Percentiles rank a stretch among this genome's conserved stretches.
Evolutionary conservation across 495 filamentous ascomycete genomes (phyloP).

Genomic region (Neurospora pannonica): DNA sequence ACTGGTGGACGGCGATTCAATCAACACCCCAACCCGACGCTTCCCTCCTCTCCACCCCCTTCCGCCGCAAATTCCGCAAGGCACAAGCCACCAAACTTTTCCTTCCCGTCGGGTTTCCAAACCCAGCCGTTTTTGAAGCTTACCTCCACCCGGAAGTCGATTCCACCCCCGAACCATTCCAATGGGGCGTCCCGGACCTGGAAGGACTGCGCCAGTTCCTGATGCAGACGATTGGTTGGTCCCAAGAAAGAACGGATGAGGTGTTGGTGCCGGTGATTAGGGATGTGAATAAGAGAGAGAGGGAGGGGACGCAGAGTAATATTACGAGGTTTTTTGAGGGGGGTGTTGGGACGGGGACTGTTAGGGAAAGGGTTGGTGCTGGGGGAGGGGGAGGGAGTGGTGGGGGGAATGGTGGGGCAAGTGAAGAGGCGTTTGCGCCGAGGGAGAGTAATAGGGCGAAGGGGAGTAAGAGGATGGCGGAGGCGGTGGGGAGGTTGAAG

Average conservation of each 20-base stretch:
- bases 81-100: conserved; percentile 71
- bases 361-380: neutral
- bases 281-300: conserved; percentile 81
- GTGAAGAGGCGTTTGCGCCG: conserved; percentile 65
- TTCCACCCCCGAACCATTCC: conserved; percentile 61
- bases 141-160: conserved; percentile 86
- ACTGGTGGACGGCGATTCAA: conserved; percentile 83
- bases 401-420: neutral
- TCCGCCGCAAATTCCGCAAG: conserved; percentile 76
- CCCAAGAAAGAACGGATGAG: conserved; percentile 81
- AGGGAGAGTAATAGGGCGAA: conserved; percentile 44
- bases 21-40: conserved; percentile 41
- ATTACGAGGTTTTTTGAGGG: conserved; percentile 79
- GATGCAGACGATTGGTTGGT: conserved; percentile 92
- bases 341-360: conserved; percentile 26
- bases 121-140: conserved; percentile 57
- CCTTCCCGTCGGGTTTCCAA: conserved; percentile 68
- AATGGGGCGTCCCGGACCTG: conserved; percentile 92
- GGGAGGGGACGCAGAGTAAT: conserved; percentile 89
- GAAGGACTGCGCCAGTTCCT: conserved; percentile 76
- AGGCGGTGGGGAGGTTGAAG: conserved; percentile 61
- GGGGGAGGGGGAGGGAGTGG: neutral
- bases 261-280: conserved; percentile 87
- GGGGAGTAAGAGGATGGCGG: conserved; percentile 74
- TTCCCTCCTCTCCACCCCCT: conserved; percentile 29